Evolutionary conservation across 331 rosid species (phyloP), one percentile per base, ranked within the genome.

Genomic region (Acacia concinna): DNA sequence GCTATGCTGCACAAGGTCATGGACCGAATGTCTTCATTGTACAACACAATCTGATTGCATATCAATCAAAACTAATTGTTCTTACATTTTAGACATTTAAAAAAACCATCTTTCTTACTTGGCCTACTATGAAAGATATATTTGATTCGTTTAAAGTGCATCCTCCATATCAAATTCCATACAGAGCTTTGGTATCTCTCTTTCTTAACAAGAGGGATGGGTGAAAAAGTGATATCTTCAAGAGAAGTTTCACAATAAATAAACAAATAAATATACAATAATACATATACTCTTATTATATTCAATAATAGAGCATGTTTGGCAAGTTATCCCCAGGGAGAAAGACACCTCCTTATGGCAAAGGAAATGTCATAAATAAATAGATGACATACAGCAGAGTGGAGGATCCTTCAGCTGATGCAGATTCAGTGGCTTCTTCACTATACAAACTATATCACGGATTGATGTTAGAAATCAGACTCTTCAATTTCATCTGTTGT

Each of bases 1-100:
- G 85, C 75, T 34, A 76, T 92, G 81, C 97, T 95, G 43, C 90
- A 87, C 71, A 94, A 94, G 72, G 96, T 95, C 89, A 92, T 92
- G 91, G 91, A 86, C 47, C 25, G 79, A 84, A 91, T 92, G 95
- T 81, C 83, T 62, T 79, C 57, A 84, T 46, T 78, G 74, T 84
- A 74, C 41, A 75, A 67, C 62, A 82, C 83, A 57, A 79, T 81
- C 74, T 83, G 82, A 73, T 63, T 63, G 57, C 3, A 77, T 23
- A 46, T 79, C n/a, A 62, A 83, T 72, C 68, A 40, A 68, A 41
- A 20, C 23, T 66, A 35, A 9, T 23, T 78, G 47, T 67, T 71
- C 60, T 80, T 41, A 69, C 70, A 28, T 63, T 71, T 60, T 54
- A 52, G 59, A 49, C 51, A 54, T 23, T 68, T 27, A 23, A n/a